phyloP scores from a whole-genome alignment of 1,139 yeast genomes.

The Yamadazyma blattariae region DNA sequence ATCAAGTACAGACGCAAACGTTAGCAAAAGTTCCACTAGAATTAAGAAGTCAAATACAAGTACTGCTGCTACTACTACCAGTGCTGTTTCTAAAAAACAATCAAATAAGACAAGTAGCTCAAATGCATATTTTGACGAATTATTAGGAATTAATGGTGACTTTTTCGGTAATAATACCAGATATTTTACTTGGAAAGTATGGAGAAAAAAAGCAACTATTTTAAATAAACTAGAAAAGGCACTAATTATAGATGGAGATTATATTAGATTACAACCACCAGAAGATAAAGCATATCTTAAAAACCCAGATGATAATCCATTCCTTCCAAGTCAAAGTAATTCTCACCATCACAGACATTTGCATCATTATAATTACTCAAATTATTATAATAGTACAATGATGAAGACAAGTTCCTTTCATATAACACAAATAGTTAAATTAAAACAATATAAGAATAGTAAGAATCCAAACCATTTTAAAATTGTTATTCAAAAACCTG shows the following conservation, averaged over 20 bases:
- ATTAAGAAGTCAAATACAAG: neutral
- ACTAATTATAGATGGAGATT: conserved; percentile 89
- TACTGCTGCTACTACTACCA: neutral
- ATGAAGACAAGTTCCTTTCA: conserved; percentile 88
- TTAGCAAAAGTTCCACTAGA: too few species aligned
- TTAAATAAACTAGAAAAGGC: conserved; percentile 79
- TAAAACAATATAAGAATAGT: conserved; percentile 63
- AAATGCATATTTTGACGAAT: conserved; percentile 34
- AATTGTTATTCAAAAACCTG: conserved; percentile 68
- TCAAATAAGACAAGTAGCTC: conserved; percentile 8
- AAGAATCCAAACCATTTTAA: conserved; percentile 82
- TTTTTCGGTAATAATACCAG: conserved; percentile 27
- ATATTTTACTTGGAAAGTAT: conserved; percentile 66
- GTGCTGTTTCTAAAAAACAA: conserved; percentile 3
- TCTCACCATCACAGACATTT: conserved; percentile 23
- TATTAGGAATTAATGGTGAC: conserved; percentile 17
- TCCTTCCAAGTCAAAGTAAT: conserved; percentile 14
- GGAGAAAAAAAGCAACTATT: conserved; percentile 86
- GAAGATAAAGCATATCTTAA: conserved; percentile 54
- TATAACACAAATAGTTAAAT: conserved; percentile 69
- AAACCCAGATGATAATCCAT: conserved; percentile 38
- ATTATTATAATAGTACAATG: conserved; percentile 46
- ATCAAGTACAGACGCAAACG: neutral
- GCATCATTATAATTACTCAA: conserved; percentile 50
- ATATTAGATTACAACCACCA: conserved; percentile 84